Base-by-base conservation (phyloP, 805 yeast species). In the Candida sonorensis region DNA sequence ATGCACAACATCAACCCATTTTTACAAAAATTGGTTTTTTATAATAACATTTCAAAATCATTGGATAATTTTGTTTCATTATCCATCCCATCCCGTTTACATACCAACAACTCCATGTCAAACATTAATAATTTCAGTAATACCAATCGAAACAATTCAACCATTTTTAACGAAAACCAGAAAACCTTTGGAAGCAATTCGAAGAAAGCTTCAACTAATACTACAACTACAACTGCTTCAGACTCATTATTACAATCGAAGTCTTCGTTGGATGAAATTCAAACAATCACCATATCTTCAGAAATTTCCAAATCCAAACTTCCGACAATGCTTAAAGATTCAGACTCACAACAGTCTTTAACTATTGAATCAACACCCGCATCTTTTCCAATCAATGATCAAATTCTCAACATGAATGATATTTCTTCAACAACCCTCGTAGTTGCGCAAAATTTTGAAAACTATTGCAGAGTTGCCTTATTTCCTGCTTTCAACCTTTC, bases 361-460 rank as follows among this genome's bases (percentile, higher is more conserved):
- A 18, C 26, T 13, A 25, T 23, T 10, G 40, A 36, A 11, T 25
- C 40, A 1, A 35, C 51, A 5, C 57, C 60, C 2, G 57, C 58
- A n/a, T 38, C 59, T 8, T 55, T 55, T 32, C 59, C 63, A 2
- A 33, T 39, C 15, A 57, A 48, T 28, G 51, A 53, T 25, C 61
- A 57, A 29, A 39, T 50, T 6, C 38, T 46, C 16, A 55, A 52
- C 27, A 45, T 56, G 41, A 48, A 52, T 30, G 61, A 57, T 31
- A 48, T 59, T 3, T 55, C 66, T 6, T 58, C 62, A 4, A 37
- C 67, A 6, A 44, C 53, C 5, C 37, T 54, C 10, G 62, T 60
- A 5, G 65, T 62, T 17, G 57, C 63, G 3, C 55, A 57, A 30
- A 62, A 62, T 33, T 61, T 62, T 35, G 65, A 61, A 31, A 61